Evolutionary conservation across 345 rosid species (phyloP), one percentile per base, ranked within the genome.

Genomic region (Lenwebbia sp.): DNA sequence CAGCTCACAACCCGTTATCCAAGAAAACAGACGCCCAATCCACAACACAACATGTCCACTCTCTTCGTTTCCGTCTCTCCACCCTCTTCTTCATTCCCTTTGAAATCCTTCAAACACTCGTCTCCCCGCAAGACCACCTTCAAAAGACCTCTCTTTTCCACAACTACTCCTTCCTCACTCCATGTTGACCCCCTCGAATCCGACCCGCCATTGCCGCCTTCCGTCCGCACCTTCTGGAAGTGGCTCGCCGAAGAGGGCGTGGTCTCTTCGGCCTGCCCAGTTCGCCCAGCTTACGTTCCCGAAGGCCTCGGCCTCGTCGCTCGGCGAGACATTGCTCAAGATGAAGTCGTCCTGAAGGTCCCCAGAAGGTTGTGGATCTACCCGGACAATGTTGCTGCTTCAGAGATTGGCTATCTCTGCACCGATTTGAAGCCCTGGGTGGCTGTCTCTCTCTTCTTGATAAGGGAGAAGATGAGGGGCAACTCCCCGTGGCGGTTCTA

Each of bases 231-330:
- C 37, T 88, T 88, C 89, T 88, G 89, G 87, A 56, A 85, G 58
- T 88, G 89, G 89, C 86, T 88, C 53, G 23, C 54, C 7, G 84
- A 83, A 28, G 87, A 88, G 47, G 87, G 87, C 37, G 85, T 88
- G 37, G 54, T 88, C 83, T 83, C 89, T n/a, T 55, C 89, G 47
- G 83, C 82, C 28, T 62, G 85, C 47, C 89, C 89, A 0, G 85
- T 83, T 30, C 74, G 75, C 60, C 89, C 89, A 0, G 84, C 84
- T 9, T 56, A 44, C 54, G 87, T 88, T n/a, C 87, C 89, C 5
- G 84, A 88, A 21, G 89, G 89, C 53, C 87, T 88, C 7, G 86
- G 89, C 83, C 89, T 88, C 60, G 26, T 88, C 1, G 89, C 89
- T n/a, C 54, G 26, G 85, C 83, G 89, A 28, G 89, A 88, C 89